A percentile compares a stretch with the other conserved stretches of the same genome.
Evolutionary conservation across 2,329 filamentous ascomycete species (phyloP).

Genomic region (Sporothrix phasma): DNA sequence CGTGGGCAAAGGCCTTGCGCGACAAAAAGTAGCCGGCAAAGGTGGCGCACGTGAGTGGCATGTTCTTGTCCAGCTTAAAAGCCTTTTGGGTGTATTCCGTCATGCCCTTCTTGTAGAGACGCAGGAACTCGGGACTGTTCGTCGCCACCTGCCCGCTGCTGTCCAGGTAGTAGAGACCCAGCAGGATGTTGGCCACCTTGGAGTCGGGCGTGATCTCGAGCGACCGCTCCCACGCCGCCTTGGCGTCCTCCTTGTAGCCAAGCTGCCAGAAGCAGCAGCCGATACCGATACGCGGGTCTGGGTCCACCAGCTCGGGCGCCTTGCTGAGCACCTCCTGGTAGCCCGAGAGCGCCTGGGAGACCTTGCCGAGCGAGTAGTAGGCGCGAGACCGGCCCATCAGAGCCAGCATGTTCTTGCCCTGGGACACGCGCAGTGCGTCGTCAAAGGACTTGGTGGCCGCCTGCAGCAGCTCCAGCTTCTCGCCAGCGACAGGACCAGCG

Average conservation of each 20-base stretch:
- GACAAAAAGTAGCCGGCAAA: slow-evolving; percentile 87
- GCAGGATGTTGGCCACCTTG: slow-evolving; percentile 80
- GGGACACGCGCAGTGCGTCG: slow-evolving; percentile 76
- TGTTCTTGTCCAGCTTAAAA: slow-evolving; percentile 85
- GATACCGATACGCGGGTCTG: slow-evolving; percentile 90
- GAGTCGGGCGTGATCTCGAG: slow-evolving; percentile 73
- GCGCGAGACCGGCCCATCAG: slow-evolving; percentile 81
- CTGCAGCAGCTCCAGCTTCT: slow-evolving; percentile 69
- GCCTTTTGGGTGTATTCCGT: slow-evolving; percentile 88
- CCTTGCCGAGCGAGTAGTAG: slow-evolving; percentile 77
- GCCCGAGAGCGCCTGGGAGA: slow-evolving; percentile 66
- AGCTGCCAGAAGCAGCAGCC: slow-evolving; percentile 97
- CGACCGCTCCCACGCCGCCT: slow-evolving; percentile 77
- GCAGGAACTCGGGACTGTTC: slow-evolving; percentile 74
- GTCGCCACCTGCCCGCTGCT: slow-evolving; percentile 73
- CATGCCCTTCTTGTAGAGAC: slow-evolving; percentile 86
- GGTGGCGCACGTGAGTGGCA: slow-evolving; percentile 79
- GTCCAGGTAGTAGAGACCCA: slow-evolving; percentile 84
- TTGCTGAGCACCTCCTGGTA: slow-evolving; percentile 84
- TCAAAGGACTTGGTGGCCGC: slow-evolving; percentile 89
- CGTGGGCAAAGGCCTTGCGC: slow-evolving; percentile 67
- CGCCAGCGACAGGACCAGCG: slow-evolving; percentile 50
- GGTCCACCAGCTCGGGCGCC: slow-evolving; percentile 80
- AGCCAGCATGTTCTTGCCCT: slow-evolving; percentile 83
- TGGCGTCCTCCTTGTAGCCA: slow-evolving; percentile 87